A percentile compares a stretch with the other conserved stretches of the same genome.
These are phyloP conservation scores for Hansenula sp. DNA, from an alignment of 1,139 yeast species.

Conservation along the genomic window DNA sequence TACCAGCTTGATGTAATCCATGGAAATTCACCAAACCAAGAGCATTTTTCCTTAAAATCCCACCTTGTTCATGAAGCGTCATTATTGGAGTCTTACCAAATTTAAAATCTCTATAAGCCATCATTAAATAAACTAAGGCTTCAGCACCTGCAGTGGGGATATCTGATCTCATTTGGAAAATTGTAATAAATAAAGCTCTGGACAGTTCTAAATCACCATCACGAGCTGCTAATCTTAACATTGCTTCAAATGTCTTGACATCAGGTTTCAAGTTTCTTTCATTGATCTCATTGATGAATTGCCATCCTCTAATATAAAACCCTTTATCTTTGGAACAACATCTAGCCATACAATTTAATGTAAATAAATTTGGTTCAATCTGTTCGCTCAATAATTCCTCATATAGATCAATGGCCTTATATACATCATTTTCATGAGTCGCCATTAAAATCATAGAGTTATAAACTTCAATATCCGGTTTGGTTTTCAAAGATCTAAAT, in stretches of 20 bases:
- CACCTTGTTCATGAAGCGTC: conserved; percentile 41
- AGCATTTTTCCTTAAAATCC: conserved; percentile 42
- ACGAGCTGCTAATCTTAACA: conserved; percentile 69
- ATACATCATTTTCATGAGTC: conserved; percentile 57
- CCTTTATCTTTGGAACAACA: conserved; percentile 61
- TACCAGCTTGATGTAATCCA: conserved; percentile 19
- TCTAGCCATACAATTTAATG: conserved; percentile 63
- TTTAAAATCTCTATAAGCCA: conserved; percentile 49
- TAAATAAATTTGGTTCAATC: conserved; percentile 40
- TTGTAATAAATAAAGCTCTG: conserved; percentile 64
- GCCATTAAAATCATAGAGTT: conserved; percentile 68
- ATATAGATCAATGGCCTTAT: conserved; percentile 71
- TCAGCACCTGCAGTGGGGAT: conserved; percentile 32
- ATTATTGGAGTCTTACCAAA: conserved; percentile 36
- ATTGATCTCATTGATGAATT: conserved; percentile 64
- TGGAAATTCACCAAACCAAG: conserved; percentile 33
- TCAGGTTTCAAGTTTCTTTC: conserved; percentile 35
- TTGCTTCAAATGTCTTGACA: conserved; percentile 51
- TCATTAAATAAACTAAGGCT: conserved; percentile 50
- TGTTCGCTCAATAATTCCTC: conserved; percentile 58
- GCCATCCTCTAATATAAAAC: conserved; percentile 67
- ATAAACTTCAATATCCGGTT: conserved; percentile 68
- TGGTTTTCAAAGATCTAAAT: conserved; percentile 58
- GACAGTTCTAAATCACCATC: conserved; percentile 78
- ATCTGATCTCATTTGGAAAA: conserved; percentile 38